Percentiles rank a stretch among this genome's conserved stretches.
These are phyloP conservation scores for Suhomyces coccinellae DNA, from an alignment of 1,139 yeast genomes.

Conservation along the genomic window DNA sequence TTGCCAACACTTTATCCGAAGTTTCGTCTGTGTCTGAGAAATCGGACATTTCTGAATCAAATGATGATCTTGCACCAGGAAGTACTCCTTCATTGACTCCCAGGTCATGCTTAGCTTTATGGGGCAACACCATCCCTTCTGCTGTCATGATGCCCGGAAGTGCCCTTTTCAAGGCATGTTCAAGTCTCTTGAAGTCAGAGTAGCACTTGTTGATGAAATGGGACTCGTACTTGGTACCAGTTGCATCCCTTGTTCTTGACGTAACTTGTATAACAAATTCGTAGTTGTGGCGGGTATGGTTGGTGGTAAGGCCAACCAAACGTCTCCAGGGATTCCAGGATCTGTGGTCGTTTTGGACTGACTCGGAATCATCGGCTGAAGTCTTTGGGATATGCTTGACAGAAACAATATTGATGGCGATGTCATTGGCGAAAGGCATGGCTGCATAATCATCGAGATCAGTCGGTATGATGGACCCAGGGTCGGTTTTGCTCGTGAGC, in stretches of 20 bases:
- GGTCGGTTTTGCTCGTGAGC: conserved; percentile 14
- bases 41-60: conserved; percentile 8
- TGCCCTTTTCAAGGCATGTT: conserved; percentile 47
- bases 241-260: conserved; percentile 19
- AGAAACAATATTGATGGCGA: conserved; percentile 64
- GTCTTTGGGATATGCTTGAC: conserved; percentile 41
- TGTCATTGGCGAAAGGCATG: conserved; percentile 54
- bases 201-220: conserved; percentile 63
- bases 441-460: conserved; percentile 32
- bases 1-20: conserved; percentile 18
- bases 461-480: conserved; percentile 5
- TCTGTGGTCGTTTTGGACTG: not conserved
- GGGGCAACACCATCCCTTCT: conserved; percentile 51
- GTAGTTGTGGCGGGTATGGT: conserved; percentile 34
- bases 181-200: conserved; percentile 61
- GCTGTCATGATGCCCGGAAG: conserved; percentile 77
- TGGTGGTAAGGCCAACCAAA: conserved; percentile 19
- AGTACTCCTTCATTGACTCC: conserved; percentile 17
- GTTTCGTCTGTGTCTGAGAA: not conserved
- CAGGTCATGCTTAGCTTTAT: conserved; percentile 47
- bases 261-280: conserved; percentile 47
- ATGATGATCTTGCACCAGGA: not conserved
- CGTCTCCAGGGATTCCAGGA: conserved; percentile 29
- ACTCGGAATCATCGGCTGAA: not conserved
- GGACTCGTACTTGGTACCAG: conserved; percentile 17